Percentiles rank a stretch among this genome's conserved stretches.
Evolutionary conservation across 805 yeast species (phyloP).

Genomic region (Candida schatavii): DNA sequence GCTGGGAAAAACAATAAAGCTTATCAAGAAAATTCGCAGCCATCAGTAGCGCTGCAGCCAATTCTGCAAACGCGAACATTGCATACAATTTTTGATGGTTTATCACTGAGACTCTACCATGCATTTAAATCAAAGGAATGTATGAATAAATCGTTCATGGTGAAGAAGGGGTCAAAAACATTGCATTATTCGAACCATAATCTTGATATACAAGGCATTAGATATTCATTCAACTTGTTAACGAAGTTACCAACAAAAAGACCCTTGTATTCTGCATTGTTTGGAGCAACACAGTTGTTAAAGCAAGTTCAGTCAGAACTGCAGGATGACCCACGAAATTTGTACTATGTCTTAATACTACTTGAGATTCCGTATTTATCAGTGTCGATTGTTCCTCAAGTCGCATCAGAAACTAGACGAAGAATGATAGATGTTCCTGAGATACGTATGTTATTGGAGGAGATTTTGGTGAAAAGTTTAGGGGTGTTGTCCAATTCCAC

Average conservation of each 20-base stretch:
- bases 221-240: conserved; percentile 44
- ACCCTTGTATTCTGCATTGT: conserved; percentile 56
- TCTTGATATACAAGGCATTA: conserved; percentile 48
- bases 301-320: conserved; percentile 44
- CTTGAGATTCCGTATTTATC: conserved; percentile 66
- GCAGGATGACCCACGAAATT: conserved; percentile 37
- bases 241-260: conserved; percentile 54
- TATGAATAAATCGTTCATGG: conserved; percentile 56
- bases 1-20: conserved; percentile 4
- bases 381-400: conserved; percentile 40
- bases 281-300: conserved; percentile 50
- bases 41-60: background rate
- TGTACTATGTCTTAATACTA: conserved; percentile 62
- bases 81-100: conserved; percentile 44
- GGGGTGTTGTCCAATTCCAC: conserved; percentile 63
- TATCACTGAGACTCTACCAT: conserved; percentile 44
- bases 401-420: conserved; percentile 1
- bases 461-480: conserved; percentile 62
- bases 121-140: conserved; percentile 47
- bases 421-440: conserved; percentile 46
- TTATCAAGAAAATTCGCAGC: background rate
- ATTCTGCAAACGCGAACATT: conserved; percentile 17
- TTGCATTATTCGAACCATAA: conserved; percentile 46
- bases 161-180: conserved; percentile 21
- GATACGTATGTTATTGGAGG: conserved; percentile 58